Base-by-base conservation (phyloP, 257 asterid genomes). In the Solanum dulcamara region DNA sequence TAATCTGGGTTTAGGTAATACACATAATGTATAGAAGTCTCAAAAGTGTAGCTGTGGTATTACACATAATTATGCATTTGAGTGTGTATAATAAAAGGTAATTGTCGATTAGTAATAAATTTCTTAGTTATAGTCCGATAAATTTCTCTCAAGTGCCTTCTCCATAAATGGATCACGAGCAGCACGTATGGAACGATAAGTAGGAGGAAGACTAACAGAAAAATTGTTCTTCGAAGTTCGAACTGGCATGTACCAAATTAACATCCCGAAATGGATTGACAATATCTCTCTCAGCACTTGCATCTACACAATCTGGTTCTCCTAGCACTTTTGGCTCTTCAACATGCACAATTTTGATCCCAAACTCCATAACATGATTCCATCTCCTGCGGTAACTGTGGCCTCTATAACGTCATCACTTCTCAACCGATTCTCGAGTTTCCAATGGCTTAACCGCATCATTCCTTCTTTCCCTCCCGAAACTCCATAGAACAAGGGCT, bases 391-490 rank as follows among this genome's bases (percentile, higher is more conserved):
- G 20, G 72, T 82, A 60, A 81, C 85, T 38, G 66, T 26, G 18
- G 81, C 51, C 33, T 35, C 84, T 57, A 86, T 28, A 22, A 38
- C 77, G 22, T 86, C 88, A 10, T 62, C 85, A 81, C 55, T 66
- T 24, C 38, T 35, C 42, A 80, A 57, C 44, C 40, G 35, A 50
- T 55, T 75, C 83, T 35, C 87, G 6, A 85, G 81, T 28, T 64
- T 81, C 88, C 88, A 85, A 67, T 81, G 82, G 35, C 88, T 85
- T 51, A 85, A 81, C 88, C 88, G 81, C 72, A 59, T 81, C 86
- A 86, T 86, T 33, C 85, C 88, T 81, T 81, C 80, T 28, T 38
- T 50, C 17, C 80, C 74, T 80, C 32, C 85, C 0, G 85, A 82
- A 28, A 81, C 72, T n/a, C 85, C 88, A 70, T 60, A 86, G 68